A percentile compares a stretch with the other conserved stretches of the same genome.
phyloP scores from a whole-genome alignment of 2,329 filamentous ascomycete genomes.

The Stromatinia cepivora region DNA sequence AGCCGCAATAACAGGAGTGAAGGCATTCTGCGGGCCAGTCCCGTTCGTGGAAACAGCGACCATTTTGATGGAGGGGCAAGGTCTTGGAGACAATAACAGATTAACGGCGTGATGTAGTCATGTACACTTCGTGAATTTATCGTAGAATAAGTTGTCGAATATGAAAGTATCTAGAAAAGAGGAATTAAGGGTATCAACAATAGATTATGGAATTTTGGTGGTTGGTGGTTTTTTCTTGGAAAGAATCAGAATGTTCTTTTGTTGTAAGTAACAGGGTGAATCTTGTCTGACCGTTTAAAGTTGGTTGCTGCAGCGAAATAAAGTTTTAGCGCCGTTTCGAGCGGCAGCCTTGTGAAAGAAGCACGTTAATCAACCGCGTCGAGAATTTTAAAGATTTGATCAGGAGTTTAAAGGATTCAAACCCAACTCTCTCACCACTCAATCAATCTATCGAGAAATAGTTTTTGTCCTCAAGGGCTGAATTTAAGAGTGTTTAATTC shows the following conservation, averaged over 20 bases:
- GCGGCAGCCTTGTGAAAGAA: slow-evolving; percentile 15
- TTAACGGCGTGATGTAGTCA: slow-evolving; percentile 24
- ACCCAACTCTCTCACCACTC: slow-evolving; percentile 14
- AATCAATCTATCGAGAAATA: neutral
- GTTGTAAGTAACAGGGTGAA: slow-evolving; percentile 2
- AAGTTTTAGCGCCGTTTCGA: slow-evolving; percentile 24
- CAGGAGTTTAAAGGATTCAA: slow-evolving; percentile 19
- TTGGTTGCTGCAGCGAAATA: slow-evolving; percentile 22
- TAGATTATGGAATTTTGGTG: neutral
- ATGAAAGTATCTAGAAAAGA: neutral
- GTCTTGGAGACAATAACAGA: slow-evolving; percentile 23
- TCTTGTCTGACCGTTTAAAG: slow-evolving; percentile 3
- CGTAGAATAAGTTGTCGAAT: neutral
- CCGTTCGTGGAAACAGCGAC: slow-evolving; percentile 50
- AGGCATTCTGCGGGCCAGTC: slow-evolving; percentile 66
- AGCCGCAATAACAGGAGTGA: slow-evolving; percentile 82
- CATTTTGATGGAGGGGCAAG: slow-evolving; percentile 39
- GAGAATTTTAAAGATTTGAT: slow-evolving; percentile 13
- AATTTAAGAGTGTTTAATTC: neutral
- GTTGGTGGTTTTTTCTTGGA: slow-evolving; percentile 11
- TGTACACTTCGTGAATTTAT: slow-evolving; percentile 21
- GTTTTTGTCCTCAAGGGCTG: neutral
- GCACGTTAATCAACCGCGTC: slow-evolving; percentile 10
- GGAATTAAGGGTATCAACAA: neutral
- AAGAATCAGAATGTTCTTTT: slow-evolving; percentile 22